Conservation (phyloP, 2,329 filamentous ascomycete species). For the Reticulascus tulasneorum region DNA sequence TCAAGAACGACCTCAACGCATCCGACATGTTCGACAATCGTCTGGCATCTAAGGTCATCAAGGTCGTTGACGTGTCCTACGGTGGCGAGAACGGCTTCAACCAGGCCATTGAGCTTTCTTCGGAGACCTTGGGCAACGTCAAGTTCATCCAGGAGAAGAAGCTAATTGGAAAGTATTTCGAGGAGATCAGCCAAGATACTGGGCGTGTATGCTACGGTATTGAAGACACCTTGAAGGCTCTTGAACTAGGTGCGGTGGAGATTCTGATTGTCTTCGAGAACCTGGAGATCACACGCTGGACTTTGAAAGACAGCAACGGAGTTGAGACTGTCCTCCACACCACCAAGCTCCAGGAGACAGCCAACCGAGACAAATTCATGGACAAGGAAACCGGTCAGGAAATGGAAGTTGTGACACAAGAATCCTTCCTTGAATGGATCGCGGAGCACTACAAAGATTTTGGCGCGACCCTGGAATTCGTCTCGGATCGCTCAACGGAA, state of each 20-base stretch:
- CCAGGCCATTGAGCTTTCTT: constrained; percentile 92
- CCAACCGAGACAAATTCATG: constrained; percentile 78
- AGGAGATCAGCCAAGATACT: constrained; percentile 97
- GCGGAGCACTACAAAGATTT: constrained; percentile 98
- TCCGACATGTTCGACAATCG: constrained; percentile 96
- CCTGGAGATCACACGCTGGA: constrained; percentile 88
- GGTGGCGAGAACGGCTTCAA: constrained; percentile 99
- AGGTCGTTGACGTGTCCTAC: constrained; percentile 98
- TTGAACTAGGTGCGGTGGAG: constrained; percentile 94
- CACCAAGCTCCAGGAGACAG: constrained; percentile 76
- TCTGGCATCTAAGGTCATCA: constrained; percentile 93
- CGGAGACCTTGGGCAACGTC: constrained; percentile 96
- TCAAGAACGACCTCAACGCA: constrained; percentile 98
- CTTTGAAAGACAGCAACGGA: constrained; percentile 75
- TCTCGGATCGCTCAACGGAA: constrained; percentile 94
- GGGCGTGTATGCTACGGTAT: constrained; percentile 97
- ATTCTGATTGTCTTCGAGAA: constrained; percentile 97
- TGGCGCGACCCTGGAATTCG: constrained; percentile 91
- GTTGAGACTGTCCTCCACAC: constrained; percentile 76
- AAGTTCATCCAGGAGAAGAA: constrained; percentile 99
- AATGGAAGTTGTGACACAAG: constrained; percentile 87
- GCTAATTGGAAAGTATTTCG: constrained; percentile 97
- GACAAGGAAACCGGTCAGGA: constrained; percentile 95
- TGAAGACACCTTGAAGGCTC: constrained; percentile 92
- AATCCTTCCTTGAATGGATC: constrained; percentile 98